Base-by-base conservation (phyloP, 1,284 basidiomycete genomes). In the Boletus albobrunnescens region DNA sequence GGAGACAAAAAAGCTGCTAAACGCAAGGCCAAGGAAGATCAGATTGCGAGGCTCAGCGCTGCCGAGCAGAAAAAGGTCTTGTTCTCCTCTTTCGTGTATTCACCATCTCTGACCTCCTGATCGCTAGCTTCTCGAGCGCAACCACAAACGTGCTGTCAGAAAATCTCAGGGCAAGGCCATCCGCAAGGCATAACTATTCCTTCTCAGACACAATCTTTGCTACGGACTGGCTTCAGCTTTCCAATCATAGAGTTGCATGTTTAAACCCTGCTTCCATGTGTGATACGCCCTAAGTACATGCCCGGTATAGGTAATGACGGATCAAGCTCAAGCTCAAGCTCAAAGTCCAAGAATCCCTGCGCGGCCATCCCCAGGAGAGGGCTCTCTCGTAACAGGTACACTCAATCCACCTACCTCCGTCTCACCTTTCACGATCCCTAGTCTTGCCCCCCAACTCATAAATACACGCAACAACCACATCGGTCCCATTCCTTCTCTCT, bases 61-160 rank as follows among this genome's bases (percentile, higher is more conserved):
- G 78, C 85, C 46, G 91, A 94, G 63, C 86, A 91, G 71, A 84
- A 87, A 73, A 91, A 88, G 80, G 82, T 82, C 37, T 42, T 1
- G 36, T 39, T 5, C n/a, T 38, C 46, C 39, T 24, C 28, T 32
- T 30, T 37, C 46, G 20, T 46, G 1, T 28, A 22, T 13, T 22
- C 11, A 12, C 13, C 19, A 10, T 14, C 11, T 38, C 43, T 54
- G 10, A 46, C 30, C 19, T 44, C 10, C 24, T 17, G 1, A 14
- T 36, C 16, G 41, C 12, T 53, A 87, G 82, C 70, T 78, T 53
- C 70, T 88, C 50, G 88, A 90, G 46, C 82, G 84, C 53, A 87
- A 88, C 58, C 81, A 81, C 52, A 91, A 87, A 65, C 81, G 82
- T 30, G 67, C 72, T 22, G 51, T 88, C 49, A 78, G 78, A 54